Evolutionary conservation across 768 basidiomycete species (phyloP).

Genomic region (Ramaria sp.): DNA sequence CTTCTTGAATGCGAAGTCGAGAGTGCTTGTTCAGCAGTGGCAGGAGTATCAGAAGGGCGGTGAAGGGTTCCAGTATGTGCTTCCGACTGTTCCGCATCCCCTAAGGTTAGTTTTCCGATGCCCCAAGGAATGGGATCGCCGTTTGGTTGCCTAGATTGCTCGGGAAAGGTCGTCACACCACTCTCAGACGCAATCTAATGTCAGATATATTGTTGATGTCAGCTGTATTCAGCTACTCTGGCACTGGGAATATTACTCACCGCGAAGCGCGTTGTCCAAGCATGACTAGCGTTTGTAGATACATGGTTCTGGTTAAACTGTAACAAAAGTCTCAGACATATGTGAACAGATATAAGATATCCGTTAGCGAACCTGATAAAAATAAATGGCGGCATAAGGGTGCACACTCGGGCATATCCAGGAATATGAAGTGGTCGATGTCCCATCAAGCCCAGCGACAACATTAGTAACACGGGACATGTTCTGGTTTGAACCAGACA

Average conservation of each 20-base stretch:
- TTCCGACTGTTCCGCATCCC: too few relatives aligned
- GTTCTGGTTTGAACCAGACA: conserved; percentile 29
- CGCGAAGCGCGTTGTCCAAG: conserved; percentile 32
- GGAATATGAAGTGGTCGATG: conserved; percentile 20
- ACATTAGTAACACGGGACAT: conserved; percentile 25
- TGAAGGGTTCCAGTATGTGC: too few relatives aligned
- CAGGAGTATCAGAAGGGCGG: too few relatives aligned
- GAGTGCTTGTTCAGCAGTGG: too few relatives aligned
- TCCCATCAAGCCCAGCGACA: conserved; percentile 22
- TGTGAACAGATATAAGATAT: neutral
- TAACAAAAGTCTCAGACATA: neutral
- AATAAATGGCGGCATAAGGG: conserved; percentile 29
- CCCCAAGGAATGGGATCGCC: conserved; percentile 30
- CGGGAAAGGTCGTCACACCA: conserved; percentile 19
- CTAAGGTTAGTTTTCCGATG: conserved; percentile 12
- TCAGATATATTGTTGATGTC: too few relatives aligned
- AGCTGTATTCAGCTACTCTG: neutral
- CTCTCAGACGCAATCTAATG: conserved; percentile 24
- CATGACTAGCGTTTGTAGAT: conserved; percentile 7
- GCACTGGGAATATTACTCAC: conserved; percentile 13
- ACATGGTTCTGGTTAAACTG: conserved; percentile 23
- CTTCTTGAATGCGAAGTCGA: too few relatives aligned
- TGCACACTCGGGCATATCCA: conserved; percentile 29
- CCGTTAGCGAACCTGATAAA: conserved; percentile 25
- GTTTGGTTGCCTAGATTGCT: conserved; percentile 22